Evolutionary conservation across 768 basidiomycete genomes (phyloP).

Genomic region (Tulasnella sp.): DNA sequence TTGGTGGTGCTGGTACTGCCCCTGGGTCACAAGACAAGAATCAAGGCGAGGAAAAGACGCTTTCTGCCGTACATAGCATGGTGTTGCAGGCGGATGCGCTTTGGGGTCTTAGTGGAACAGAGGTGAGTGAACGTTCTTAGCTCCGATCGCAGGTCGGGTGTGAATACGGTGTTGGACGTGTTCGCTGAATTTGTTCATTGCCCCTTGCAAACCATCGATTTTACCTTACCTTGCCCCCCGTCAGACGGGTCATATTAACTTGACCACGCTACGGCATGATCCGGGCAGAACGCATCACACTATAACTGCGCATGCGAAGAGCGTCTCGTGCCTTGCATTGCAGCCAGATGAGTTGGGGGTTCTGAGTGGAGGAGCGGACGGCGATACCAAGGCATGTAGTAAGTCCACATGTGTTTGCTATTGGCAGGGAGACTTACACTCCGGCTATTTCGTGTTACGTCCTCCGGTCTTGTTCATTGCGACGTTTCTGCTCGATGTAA

Average conservation of each 20-base stretch:
- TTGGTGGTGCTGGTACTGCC: constrained; percentile 34
- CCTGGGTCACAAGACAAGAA: constrained; percentile 40
- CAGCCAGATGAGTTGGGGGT: constrained; percentile 78
- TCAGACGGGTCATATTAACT: constrained; percentile 85
- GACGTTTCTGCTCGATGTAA: background rate
- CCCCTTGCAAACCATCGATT: background rate
- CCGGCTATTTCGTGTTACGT: background rate
- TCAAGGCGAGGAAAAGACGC: constrained; percentile 46
- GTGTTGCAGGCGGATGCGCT: constrained; percentile 89
- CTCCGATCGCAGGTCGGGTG: constrained; percentile 12
- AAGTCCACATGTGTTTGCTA: background rate
- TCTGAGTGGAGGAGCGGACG: constrained; percentile 94
- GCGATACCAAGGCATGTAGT: constrained; percentile 69
- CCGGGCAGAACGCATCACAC: constrained; percentile 74
- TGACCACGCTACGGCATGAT: constrained; percentile 90
- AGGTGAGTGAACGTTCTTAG: constrained; percentile 51
- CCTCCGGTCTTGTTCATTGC: constrained; percentile 30
- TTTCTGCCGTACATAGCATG: constrained; percentile 83
- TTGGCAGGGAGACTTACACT: background rate
- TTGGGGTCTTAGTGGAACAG: constrained; percentile 85
- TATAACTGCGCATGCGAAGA: constrained; percentile 64
- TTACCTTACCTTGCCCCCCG: background rate
- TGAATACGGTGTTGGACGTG: background rate
- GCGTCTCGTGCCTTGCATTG: constrained; percentile 80
- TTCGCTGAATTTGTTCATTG: background rate